Percentiles rank a stretch among this genome's conserved stretches.
Conservation (phyloP, 345 rosid species). For the Murraya koenigii region DNA sequence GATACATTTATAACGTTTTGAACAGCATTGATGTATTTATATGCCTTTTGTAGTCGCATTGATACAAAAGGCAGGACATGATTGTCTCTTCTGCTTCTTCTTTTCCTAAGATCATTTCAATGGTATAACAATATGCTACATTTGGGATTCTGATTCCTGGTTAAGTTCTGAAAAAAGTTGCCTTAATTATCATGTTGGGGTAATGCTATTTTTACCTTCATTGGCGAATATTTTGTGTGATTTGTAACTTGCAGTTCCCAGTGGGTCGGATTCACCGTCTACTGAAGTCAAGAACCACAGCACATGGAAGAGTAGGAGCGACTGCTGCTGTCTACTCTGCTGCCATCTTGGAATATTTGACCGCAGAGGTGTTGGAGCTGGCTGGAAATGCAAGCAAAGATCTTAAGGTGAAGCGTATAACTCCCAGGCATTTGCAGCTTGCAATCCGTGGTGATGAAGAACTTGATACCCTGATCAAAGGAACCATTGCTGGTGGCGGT, state of each 20-base stretch:
- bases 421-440: constrained; percentile 70
- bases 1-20: not conserved
- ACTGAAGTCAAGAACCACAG: constrained; percentile 58
- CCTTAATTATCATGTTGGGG: not conserved
- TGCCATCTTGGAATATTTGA: constrained; percentile 64
- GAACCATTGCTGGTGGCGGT: constrained; percentile 81
- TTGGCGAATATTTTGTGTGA: not conserved
- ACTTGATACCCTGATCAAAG: constrained; percentile 73
- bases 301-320: constrained; percentile 73
- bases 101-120: not conserved
- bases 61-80: not conserved
- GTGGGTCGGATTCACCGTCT: constrained; percentile 70
- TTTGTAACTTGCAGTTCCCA: constrained; percentile 48
- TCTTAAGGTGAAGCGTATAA: constrained; percentile 67
- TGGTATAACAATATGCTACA: not conserved
- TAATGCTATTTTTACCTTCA: not conserved
- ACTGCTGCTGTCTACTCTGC: constrained; percentile 74
- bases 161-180: not conserved
- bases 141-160: not conserved
- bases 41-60: not conserved
- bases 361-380: constrained; percentile 66
- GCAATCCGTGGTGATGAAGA: constrained; percentile 73
- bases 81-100: not conserved
- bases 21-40: not conserved
- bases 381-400: constrained; percentile 80